Evolutionary conservation across 805 yeast species (phyloP).

Genomic region (Alloascoidea hylecoeti): DNA sequence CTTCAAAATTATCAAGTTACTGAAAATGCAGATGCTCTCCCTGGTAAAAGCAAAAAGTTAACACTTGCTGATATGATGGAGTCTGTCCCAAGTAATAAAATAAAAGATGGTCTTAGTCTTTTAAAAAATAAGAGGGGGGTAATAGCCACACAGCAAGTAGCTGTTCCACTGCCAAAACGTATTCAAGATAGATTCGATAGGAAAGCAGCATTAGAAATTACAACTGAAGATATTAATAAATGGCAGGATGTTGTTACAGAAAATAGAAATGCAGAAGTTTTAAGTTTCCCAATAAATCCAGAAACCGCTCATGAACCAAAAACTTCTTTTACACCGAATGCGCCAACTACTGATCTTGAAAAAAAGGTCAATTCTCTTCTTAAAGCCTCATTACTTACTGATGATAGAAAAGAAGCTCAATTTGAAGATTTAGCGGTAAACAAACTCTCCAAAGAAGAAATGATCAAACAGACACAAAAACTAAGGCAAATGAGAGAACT

Average conservation of each 20-base stretch:
- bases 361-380: constrained; percentile 45
- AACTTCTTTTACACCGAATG: constrained; percentile 38
- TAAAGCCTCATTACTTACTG: constrained; percentile 49
- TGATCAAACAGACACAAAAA: constrained; percentile 65
- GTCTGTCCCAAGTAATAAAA: constrained; percentile 39
- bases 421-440: constrained; percentile 83
- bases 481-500: constrained; percentile 86
- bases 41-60: constrained; percentile 41
- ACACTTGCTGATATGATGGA: constrained; percentile 61
- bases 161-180: constrained; percentile 76
- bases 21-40: constrained; percentile 61
- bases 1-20: constrained; percentile 33
- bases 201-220: constrained; percentile 78
- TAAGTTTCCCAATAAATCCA: constrained; percentile 58
- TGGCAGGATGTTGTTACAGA: constrained; percentile 79
- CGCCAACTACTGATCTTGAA: constrained; percentile 44
- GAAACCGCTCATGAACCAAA: constrained; percentile 28
- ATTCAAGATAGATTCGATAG: constrained; percentile 79
- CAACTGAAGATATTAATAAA: constrained; percentile 73
- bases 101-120: constrained; percentile 32
- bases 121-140: constrained; percentile 19
- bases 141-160: constrained; percentile 29
- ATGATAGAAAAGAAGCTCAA: constrained; percentile 64
- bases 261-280: constrained; percentile 73
- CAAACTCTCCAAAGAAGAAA: constrained; percentile 65